Percentiles rank a stretch among this genome's conserved stretches.
phyloP scores from a whole-genome alignment of 2,329 filamentous ascomycete species.

The Curvularia lunata region DNA sequence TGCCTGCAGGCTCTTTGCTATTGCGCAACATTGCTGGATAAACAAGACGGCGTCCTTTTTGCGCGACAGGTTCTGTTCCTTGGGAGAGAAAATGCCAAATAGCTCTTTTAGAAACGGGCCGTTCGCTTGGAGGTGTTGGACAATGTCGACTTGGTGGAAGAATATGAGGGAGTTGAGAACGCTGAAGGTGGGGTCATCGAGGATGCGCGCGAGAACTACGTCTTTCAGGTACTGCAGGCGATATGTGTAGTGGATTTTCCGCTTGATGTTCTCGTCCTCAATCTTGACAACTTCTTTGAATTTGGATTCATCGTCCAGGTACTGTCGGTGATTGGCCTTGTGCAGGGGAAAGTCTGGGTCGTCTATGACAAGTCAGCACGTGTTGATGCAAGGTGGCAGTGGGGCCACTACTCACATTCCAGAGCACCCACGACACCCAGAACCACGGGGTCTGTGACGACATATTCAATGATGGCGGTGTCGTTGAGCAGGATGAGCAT shows the following conservation, averaged over 20 bases:
- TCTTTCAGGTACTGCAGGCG: conserved; percentile 96
- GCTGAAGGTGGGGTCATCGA: conserved; percentile 97
- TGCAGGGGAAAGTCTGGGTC: conserved; percentile 97
- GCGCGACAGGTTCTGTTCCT: conserved; percentile 68
- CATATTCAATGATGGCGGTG: conserved; percentile 89
- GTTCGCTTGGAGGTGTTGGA: conserved; percentile 90
- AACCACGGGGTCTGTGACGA: conserved; percentile 87
- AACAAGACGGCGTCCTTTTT: conserved; percentile 96
- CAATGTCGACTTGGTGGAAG: conserved; percentile 98
- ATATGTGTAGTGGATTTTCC: conserved; percentile 96
- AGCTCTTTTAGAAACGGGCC: conserved; percentile 79
- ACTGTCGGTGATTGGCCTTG: conserved; percentile 96
- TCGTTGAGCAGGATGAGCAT: conserved; percentile 93
- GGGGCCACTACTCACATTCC: conserved; percentile 66
- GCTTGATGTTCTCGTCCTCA: conserved; percentile 77
- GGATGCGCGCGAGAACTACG: conserved; percentile 92
- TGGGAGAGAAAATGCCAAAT: conserved; percentile 80
- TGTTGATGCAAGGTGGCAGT: conserved; percentile 1
- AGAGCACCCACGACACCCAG: conserved; percentile 92
- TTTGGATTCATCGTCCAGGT: conserved; percentile 83
- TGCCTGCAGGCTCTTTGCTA: conserved; percentile 92
- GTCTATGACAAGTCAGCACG: conserved; percentile 58
- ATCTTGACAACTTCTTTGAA: conserved; percentile 98
- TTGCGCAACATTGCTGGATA: conserved; percentile 92
- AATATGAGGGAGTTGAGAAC: conserved; percentile 98